Conservation (phyloP, 257 asterid species). For the Salvia miltiorrhiza region DNA sequence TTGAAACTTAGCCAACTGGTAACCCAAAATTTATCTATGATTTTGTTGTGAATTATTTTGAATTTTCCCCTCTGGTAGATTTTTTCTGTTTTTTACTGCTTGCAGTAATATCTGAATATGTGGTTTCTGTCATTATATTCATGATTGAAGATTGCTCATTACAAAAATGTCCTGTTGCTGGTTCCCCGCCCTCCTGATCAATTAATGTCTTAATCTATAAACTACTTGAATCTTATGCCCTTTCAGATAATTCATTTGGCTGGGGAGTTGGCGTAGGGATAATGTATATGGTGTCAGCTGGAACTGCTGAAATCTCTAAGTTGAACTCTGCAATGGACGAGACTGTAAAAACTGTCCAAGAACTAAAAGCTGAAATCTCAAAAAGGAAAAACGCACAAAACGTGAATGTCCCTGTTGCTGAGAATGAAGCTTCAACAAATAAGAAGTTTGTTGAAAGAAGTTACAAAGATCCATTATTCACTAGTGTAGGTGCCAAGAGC, state of each 20-base stretch:
- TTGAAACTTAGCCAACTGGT: neutral
- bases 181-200: neutral
- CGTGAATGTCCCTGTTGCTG: conserved; percentile 19
- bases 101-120: neutral
- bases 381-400: conserved; percentile 30
- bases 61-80: neutral
- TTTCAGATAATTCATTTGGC: conserved; percentile 56
- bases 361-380: conserved; percentile 54
- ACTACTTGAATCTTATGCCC: neutral
- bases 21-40: neutral
- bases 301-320: conserved; percentile 54
- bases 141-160: neutral
- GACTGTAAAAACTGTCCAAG: conserved; percentile 58
- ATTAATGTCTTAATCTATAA: neutral
- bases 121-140: neutral
- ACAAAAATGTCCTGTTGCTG: neutral
- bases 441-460: conserved; percentile 5
- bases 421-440: conserved; percentile 12
- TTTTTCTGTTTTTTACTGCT: neutral
- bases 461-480: neutral
- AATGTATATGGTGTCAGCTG: conserved; percentile 79
- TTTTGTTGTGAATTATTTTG: neutral
- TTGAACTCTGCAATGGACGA: conserved; percentile 54
- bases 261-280: conserved; percentile 75
- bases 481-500: conserved; percentile 5